A percentile compares a stretch with the other conserved stretches of the same genome.
Evolutionary conservation across 352 stramenopile species (phyloP).

Genomic region (Aphanomyces cochlioides): DNA sequence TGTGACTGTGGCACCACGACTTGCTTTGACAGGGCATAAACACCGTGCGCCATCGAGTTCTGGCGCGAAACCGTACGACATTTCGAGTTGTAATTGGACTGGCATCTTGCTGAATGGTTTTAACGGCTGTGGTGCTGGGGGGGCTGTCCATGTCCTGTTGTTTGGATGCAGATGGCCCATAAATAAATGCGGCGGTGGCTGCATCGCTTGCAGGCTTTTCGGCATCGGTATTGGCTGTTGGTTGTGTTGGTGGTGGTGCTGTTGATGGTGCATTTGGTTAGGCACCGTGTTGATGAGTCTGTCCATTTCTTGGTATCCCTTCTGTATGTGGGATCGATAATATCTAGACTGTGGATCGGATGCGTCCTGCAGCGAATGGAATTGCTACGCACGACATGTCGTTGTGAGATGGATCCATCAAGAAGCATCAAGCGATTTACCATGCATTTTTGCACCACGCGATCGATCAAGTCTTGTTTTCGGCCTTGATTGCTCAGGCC

Average conservation of each 20-base stretch:
- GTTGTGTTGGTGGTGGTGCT: constrained; percentile 6
- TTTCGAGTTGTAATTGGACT: not conserved
- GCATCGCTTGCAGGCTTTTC: not conserved
- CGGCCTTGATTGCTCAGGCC: constrained; percentile 64
- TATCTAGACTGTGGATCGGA: constrained; percentile 6
- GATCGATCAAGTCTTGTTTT: constrained; percentile 76
- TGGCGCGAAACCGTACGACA: constrained; percentile 18
- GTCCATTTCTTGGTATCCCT: constrained; percentile 13
- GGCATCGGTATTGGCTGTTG: constrained; percentile 21
- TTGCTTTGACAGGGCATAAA: constrained; percentile 42
- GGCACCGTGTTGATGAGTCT: not conserved
- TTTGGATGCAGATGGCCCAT: too few species aligned
- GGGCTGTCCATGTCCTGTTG: too few species aligned
- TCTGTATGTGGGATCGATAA: constrained; percentile 10
- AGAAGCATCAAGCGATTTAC: constrained; percentile 31
- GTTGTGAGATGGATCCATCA: too few species aligned
- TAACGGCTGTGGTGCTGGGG: constrained; percentile 9
- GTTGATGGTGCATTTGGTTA: not conserved
- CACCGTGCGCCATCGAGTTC: constrained; percentile 51
- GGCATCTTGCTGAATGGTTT: not conserved
- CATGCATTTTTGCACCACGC: constrained; percentile 61
- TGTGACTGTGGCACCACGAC: constrained; percentile 41
- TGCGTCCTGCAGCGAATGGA: constrained; percentile 4
- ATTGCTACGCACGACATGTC: not conserved
- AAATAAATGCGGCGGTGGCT: too few species aligned